Evolutionary conservation across 345 rosid species (phyloP), one percentile per base, ranked within the genome.

Genomic region (Cardamine resedifolia): DNA sequence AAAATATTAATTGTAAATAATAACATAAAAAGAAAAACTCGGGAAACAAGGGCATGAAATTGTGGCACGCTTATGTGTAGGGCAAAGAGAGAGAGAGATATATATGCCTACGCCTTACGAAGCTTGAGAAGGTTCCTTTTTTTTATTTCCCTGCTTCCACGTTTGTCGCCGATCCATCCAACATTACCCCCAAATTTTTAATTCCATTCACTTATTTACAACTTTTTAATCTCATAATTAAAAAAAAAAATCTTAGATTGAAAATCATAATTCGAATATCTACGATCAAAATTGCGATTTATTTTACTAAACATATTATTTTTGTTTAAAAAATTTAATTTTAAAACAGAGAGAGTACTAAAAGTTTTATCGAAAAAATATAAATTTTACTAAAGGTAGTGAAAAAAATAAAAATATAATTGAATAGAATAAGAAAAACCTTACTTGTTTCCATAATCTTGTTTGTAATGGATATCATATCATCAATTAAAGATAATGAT

Each of bases 11-110:
- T 16, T 66, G 12, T 12, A 34, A 34, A 66, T 20, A 11, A 10
- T 18, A 38, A 38, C 15, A 38, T 38, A 23, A 44, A 44, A 47
- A 45, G 0, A 6, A 47, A 48, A 67, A 48, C n/a, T 74, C 68
- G 27, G 78, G 73, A 74, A 74, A 74, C 78, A 74, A 74, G 78
- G 68, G 49, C 73, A 74, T 67, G 73, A 74, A 74, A 66, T 67
- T 67, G 59, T 66, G 78, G 78, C 78, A 74, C 68, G 73, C 73
- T 59, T 67, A 41, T 65, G 38, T 57, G 59, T 73, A 64, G 67
- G 39, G 53, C 10, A 18, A 2, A 10, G 34, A 58, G n/a, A 26
- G 50, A 59, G n/a, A n/a, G n/a, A n/a, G n/a, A n/a, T n/a, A n/a
- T n/a, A n/a, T 58, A 58, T 33, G 52, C 53, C 77, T 73, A 57